phyloP scores from a whole-genome alignment of 1,284 basidiomycete genomes.

The Ceratobasidium sp. region DNA sequence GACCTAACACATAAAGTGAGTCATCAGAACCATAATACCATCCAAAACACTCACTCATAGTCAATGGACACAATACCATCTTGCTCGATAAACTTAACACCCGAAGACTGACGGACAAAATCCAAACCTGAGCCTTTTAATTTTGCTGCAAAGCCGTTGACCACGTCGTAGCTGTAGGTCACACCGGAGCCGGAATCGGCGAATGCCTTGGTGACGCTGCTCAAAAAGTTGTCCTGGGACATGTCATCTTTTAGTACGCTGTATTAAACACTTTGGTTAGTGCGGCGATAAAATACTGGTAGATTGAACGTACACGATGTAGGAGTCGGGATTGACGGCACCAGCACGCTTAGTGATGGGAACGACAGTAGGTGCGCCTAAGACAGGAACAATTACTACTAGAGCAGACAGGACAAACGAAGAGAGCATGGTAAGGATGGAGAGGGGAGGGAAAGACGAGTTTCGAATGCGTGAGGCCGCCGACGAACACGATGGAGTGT shows the following conservation, averaged over 20 bases:
- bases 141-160: conserved; percentile 42
- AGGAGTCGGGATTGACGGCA: conserved; percentile 16
- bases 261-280: neutral
- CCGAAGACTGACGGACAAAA: conserved; percentile 5
- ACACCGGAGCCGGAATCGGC: neutral
- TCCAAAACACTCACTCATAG: conserved; percentile 9
- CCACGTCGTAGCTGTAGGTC: conserved; percentile 15
- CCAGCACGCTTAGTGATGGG: conserved; percentile 31
- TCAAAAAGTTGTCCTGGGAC: neutral
- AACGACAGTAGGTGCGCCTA: conserved; percentile 26
- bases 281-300: neutral
- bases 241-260: neutral
- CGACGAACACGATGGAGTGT: neutral
- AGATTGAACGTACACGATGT: conserved; percentile 14
- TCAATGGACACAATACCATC: conserved; percentile 17
- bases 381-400: conserved; percentile 23
- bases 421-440: conserved; percentile 17
- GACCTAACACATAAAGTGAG: neutral
- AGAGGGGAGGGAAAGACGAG: neutral
- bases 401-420: conserved; percentile 16
- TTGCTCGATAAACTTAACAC: conserved; percentile 39
- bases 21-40: neutral
- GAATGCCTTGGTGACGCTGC: neutral
- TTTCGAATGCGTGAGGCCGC: neutral
- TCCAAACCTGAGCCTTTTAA: neutral